Base-by-base conservation (phyloP, 768 basidiomycete species). In the Mrakia hoshinonis region DNA sequence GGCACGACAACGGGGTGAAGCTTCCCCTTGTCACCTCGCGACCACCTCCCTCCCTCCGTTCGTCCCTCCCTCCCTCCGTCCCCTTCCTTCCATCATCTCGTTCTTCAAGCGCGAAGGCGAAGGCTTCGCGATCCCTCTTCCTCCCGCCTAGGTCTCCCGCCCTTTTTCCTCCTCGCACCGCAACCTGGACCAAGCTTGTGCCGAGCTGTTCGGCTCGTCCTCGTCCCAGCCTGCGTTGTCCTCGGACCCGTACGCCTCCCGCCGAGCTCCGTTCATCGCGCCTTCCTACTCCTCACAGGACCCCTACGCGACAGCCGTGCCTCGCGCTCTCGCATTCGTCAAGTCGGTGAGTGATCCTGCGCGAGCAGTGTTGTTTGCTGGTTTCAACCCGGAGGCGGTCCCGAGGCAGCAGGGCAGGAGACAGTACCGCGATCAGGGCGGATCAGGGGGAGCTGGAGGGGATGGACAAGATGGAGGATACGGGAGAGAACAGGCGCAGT, bases 341-440 rank as follows among this genome's bases (percentile, higher is more conserved):
- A n/a, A n/a, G n/a, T 48, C 62, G n/a, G 66, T 68, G 54, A 39
- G 34, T 15, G 71, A 73, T 24, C 71, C 71, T 1, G 31, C 52
- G 31, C 38, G 71, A 18, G 71, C 66, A 3, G 71, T 67, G 5
- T 51, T 73, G 3, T 73, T 73, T 26, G 29, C 71, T 6, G 71
- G 71, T 22, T 73, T 68, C 71, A 73, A 73, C 58, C 71, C 71
- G 12, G 66, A 49, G 10, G 64, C 64, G 0, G 34, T 73, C 6
- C 65, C 71, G 22, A 67, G 52, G 77, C 76, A 69, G 77, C 78
- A n/a, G 71, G 79, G 62, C 77, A 81, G 67, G 71, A 72, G 70
- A 78, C 78, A 64, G 64, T 61, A 29, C 58, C 72, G 67, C 43
- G 69, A 51, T 1, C 66, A 48, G 2, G 70, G 29, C 73, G 67